Evolutionary conservation across 345 rosid species (phyloP).

Genomic region (Citrus sp.): DNA sequence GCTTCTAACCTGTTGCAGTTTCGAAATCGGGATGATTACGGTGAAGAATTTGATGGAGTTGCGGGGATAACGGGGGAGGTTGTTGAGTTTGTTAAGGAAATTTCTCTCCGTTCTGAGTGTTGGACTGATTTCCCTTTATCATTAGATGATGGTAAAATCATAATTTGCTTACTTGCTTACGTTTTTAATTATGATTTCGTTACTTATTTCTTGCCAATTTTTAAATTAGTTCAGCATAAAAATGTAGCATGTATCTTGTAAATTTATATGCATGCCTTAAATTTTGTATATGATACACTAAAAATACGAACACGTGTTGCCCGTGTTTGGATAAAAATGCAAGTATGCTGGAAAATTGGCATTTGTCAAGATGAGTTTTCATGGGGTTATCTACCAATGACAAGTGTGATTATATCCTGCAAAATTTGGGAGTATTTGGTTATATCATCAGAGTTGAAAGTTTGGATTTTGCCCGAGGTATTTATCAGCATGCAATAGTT

Average conservation of each 20-base stretch:
- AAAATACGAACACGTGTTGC: neutral
- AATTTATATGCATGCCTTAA: neutral
- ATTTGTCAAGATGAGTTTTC: neutral
- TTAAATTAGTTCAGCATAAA: neutral
- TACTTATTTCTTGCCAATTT: neutral
- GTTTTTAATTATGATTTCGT: neutral
- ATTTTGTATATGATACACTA: neutral
- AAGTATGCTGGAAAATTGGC: neutral
- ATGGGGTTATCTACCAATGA: neutral
- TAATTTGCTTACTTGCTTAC: neutral
- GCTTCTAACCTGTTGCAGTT: constrained; percentile 49
- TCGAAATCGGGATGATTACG: constrained; percentile 20
- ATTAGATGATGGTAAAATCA: constrained; percentile 37
- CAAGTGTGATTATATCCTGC: neutral
- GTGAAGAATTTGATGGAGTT: constrained; percentile 24
- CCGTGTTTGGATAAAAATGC: neutral
- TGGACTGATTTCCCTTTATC: constrained; percentile 71
- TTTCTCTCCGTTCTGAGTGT: constrained; percentile 47
- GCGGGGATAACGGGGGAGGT: constrained; percentile 56
- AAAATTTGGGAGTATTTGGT: neutral
- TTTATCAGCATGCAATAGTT: neutral
- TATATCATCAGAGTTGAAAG: neutral
- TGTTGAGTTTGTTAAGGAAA: constrained; percentile 48
- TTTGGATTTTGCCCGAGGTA: neutral
- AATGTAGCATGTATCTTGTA: neutral